Evolutionary conservation across 805 yeast genomes (phyloP).

Genomic region (Candida nemodendra): DNA sequence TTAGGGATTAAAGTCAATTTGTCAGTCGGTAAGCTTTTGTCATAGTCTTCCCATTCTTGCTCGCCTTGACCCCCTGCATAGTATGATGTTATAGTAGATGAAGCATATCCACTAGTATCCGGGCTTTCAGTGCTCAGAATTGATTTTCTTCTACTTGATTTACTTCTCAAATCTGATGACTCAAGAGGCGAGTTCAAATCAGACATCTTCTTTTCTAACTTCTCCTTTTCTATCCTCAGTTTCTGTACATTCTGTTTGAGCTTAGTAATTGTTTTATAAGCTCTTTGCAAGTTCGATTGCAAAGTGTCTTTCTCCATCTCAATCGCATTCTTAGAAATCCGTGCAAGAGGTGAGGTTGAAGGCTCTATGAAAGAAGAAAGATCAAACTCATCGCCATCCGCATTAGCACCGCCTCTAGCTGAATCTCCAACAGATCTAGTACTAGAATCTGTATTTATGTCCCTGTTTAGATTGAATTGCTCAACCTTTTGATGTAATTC

Average conservation of each 20-base stretch:
- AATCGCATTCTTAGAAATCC: constrained; percentile 39
- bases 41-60: constrained; percentile 25
- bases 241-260: constrained; percentile 51
- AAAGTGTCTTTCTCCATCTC: constrained; percentile 65
- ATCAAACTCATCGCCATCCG: constrained; percentile 37
- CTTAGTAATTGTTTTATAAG: constrained; percentile 61
- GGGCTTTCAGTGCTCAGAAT: constrained; percentile 7
- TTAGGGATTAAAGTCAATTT: constrained; percentile 24
- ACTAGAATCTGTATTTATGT: neutral
- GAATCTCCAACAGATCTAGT: constrained; percentile 10
- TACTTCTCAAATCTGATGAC: constrained; percentile 2
- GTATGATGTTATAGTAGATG: constrained; percentile 18
- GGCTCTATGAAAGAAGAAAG: constrained; percentile 34
- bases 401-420: constrained; percentile 20
- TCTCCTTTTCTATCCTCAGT: constrained; percentile 40
- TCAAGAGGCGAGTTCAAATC: neutral
- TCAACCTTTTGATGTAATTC: constrained; percentile 42
- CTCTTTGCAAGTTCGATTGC: constrained; percentile 60
- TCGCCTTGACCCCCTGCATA: constrained; percentile 22
- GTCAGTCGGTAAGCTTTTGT: constrained; percentile 12
- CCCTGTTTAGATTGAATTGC: constrained; percentile 8
- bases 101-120: constrained; percentile 12
- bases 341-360: constrained; percentile 34
- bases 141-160: constrained; percentile 6
- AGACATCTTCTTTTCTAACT: constrained; percentile 26